Base-by-base conservation (phyloP, 1,284 basidiomycete species). In the Microbotryum violaceum region DNA sequence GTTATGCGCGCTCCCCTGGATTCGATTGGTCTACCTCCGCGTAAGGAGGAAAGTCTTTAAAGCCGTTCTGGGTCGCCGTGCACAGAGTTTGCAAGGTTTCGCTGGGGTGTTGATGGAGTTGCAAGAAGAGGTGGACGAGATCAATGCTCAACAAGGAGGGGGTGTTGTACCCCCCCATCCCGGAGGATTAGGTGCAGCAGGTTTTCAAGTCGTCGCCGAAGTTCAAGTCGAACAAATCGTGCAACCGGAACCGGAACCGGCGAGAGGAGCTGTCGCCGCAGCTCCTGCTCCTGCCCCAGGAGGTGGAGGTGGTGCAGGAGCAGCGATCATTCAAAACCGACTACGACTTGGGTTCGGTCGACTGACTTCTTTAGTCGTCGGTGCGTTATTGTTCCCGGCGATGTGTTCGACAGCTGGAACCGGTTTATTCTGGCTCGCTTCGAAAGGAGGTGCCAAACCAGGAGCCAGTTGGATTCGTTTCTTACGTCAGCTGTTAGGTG, bases 1-100 rank as follows among this genome's bases (percentile, higher is more conserved):
- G 10, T 53, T 71, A 27, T 67, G 69, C 54, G 54, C 67, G 37
- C 54, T 72, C 14, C 72, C 70, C 14, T 72, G 71, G 71, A 47
- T 70, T 12, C 31, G 71, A 29, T 54, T 70, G 23, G 42, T 62
- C 6, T 72, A 72, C 65, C 65, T 67, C 51, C 49, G 62, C 20
- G 16, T 61, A 2, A 54, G 71, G 14, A 29, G 31, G 6, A 31
- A 25, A 3, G 49, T 71, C 16, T 70, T 70, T 46, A n/a, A 42
- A 6, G 47, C 55, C n/a, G 62, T 70, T 7, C 59, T 71, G n/a
- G 69, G 70, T 1, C 33, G 50, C 3, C 29, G 51, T 21, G 37
- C 1, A 37, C 37, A 29, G 20, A 1, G 56, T 52, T 42, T 47
- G 37, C 57, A 23, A 55, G 62, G 59, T 1, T 20, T 67, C 27